Evolutionary conservation across 2,329 filamentous ascomycete species (phyloP).

Genomic region (Phoma sp.): DNA sequence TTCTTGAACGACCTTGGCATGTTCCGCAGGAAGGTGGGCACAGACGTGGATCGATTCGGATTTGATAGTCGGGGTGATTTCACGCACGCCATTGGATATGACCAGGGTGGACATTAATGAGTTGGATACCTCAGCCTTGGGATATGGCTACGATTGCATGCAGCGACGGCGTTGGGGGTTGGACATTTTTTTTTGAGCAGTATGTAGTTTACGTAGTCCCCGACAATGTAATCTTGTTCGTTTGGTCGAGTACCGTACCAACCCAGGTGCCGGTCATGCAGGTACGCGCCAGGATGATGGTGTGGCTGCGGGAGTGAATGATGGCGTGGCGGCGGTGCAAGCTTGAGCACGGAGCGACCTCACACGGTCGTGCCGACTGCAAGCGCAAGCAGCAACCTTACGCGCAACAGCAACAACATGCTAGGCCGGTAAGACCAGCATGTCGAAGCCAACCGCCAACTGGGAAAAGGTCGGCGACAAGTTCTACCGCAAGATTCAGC

Average conservation of each 20-base stretch:
- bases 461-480: slow-evolving; percentile 94
- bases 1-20: slow-evolving; percentile 79
- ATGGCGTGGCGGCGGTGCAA: slow-evolving; percentile 8
- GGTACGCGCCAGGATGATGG: neutral
- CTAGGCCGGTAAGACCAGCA: slow-evolving; percentile 24
- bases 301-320: too few relatives aligned
- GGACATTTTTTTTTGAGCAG: neutral
- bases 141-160: slow-evolving; percentile 34
- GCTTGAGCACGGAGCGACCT: slow-evolving; percentile 21
- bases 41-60: slow-evolving; percentile 76
- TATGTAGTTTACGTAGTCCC: slow-evolving; percentile 14
- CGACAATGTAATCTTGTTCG: neutral
- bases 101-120: slow-evolving; percentile 12
- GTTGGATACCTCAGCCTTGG: neutral
- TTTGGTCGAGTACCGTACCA: too few relatives aligned
- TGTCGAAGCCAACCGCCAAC: slow-evolving; percentile 74
- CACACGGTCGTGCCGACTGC: slow-evolving; percentile 10
- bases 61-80: slow-evolving; percentile 53
- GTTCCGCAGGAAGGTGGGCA: slow-evolving; percentile 84
- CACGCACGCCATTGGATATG: slow-evolving; percentile 18
- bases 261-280: neutral
- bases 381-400: neutral
- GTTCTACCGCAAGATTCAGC: slow-evolving; percentile 93
- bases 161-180: slow-evolving; percentile 38
- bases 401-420: slow-evolving; percentile 18